Evolutionary conservation across 352 stramenopile genomes (phyloP).

Genomic region (Phytophthora ohioensis): DNA sequence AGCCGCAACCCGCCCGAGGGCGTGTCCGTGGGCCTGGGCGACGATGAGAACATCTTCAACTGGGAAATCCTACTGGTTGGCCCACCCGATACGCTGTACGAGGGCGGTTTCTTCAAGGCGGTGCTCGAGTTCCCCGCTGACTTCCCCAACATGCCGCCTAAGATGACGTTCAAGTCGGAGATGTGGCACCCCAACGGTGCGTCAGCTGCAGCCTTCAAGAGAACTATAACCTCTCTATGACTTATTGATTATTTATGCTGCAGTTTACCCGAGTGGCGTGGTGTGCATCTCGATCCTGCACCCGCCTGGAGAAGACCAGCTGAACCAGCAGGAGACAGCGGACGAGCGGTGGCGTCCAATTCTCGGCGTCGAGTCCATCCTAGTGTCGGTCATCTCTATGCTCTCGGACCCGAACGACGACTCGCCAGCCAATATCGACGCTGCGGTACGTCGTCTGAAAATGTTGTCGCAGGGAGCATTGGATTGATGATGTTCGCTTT

Average conservation of each 20-base stretch:
- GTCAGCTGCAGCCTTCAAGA: slow-evolving; percentile 8
- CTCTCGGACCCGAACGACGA: slow-evolving; percentile 99
- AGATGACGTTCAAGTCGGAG: slow-evolving; percentile 99
- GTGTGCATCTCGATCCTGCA: slow-evolving; percentile 99
- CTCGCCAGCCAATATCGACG: slow-evolving; percentile 99
- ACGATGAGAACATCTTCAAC: slow-evolving; percentile 99
- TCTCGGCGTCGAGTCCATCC: slow-evolving; percentile 95
- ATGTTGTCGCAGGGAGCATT: neutral
- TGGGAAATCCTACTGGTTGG: slow-evolving; percentile 99
- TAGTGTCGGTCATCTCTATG: slow-evolving; percentile 99
- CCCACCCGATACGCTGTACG: slow-evolving; percentile 93
- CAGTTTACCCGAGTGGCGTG: slow-evolving; percentile 97
- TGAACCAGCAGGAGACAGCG: slow-evolving; percentile 98
- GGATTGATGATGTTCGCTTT: slow-evolving; percentile 11
- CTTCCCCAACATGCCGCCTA: slow-evolving; percentile 99
- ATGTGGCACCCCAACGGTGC: slow-evolving; percentile 99
- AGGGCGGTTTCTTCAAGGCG: slow-evolving; percentile 99
- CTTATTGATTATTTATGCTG: slow-evolving; percentile 5
- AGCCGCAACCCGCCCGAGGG: slow-evolving; percentile 98
- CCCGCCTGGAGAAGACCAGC: slow-evolving; percentile 96
- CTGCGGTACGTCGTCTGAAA: slow-evolving; percentile 84
- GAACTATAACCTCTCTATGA: too few relatives aligned
- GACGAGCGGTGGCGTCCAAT: slow-evolving; percentile 99
- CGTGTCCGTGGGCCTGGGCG: slow-evolving; percentile 97
- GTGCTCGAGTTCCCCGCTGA: slow-evolving; percentile 97